Evolutionary conservation across 805 yeast genomes (phyloP), one percentile per base, ranked within the genome.

Genomic region (Yarrowia sp.): DNA sequence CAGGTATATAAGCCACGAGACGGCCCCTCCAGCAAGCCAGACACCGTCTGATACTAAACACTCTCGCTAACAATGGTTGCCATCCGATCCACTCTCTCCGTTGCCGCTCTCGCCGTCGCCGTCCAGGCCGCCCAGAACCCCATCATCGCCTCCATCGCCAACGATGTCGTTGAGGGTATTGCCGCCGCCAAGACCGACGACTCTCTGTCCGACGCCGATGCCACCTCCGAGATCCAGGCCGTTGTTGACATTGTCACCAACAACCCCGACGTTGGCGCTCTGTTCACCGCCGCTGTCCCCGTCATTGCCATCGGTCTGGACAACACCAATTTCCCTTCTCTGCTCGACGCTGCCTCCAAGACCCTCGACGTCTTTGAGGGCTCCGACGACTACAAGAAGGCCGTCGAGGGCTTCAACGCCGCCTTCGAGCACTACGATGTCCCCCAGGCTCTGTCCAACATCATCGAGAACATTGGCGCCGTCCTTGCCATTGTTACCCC

Each of bases 21-120:
- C 9, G 3, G 19, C 47, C 27, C 18, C 46, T 8, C 22, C 16
- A 9, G 21, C 8, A 22, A 22, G 16, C 16, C 42, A 51, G 42
- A 51, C 42, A 8, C 31, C 32, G 42, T 51, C 58, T 35, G 31
- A n/a, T n/a, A 22, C 19, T 22, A 12, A 4, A 51, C 42, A 51
- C 58, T 51, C 58, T 51, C 58, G 29, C 31, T 51, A 51, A 51
- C 39, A 47, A 51, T 51, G 58, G 58, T 51, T 51, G 39, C 58
- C 42, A 33, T 51, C 42, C 58, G 58, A 51, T 51, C 58, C 42
- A 51, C 58, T 51, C 58, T 51, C 41, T 29, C 58, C 42, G 8
- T 51, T 31, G 58, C 58, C 42, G 58, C 42, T 33, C 58, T 51
- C 18, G 41, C 58, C 35, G 41, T 32, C 18, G 22, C 25, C 31